These are phyloP conservation scores for Boletus vermiculosoides DNA, from an alignment of 768 basidiomycete genomes.

Conservation along the genomic window DNA sequence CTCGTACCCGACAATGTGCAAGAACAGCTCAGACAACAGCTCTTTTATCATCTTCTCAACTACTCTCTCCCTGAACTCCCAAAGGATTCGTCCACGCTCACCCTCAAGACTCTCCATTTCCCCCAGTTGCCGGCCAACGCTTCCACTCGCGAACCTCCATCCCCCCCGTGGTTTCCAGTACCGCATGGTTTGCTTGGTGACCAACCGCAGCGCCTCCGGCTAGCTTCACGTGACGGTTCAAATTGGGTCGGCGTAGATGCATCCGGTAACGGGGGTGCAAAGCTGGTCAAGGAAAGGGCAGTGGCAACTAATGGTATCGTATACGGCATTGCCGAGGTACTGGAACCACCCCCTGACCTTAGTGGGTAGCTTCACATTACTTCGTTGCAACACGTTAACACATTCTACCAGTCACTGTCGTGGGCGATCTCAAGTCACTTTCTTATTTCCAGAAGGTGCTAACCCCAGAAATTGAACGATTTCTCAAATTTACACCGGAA, in stretches of 20 bases:
- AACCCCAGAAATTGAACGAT: conserved; percentile 51
- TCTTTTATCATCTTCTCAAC: conserved; percentile 94
- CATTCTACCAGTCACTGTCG: conserved; percentile 51
- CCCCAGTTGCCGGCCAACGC: conserved; percentile 59
- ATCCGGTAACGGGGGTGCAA: conserved; percentile 71
- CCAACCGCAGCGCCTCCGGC: conserved; percentile 77
- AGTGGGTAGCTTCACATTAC: conserved; percentile 44
- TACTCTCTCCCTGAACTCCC: conserved; percentile 56
- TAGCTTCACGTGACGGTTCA: conserved; percentile 49
- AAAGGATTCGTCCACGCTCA: conserved; percentile 36
- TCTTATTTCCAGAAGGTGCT: conserved; percentile 77
- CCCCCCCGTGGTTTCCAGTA: conserved; percentile 82
- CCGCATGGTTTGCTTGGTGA: conserved; percentile 80
- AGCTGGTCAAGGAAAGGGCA: conserved; percentile 55
- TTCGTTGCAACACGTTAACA: conserved; percentile 1
- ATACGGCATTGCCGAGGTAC: conserved; percentile 69
- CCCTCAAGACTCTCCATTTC: conserved; percentile 65
- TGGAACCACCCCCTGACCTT: conserved; percentile 72
- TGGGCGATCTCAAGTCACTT: conserved; percentile 57
- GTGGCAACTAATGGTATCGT: conserved; percentile 76
- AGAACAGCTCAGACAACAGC: conserved; percentile 80
- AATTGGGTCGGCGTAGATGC: conserved; percentile 71
- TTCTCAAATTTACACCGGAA: conserved; percentile 65
- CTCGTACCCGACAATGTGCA: conserved; percentile 74
- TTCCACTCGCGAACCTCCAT: conserved; percentile 65